A percentile compares a stretch with the other conserved stretches of the same genome.
phyloP scores from a whole-genome alignment of 257 asterid genomes.

The Solanum gandarillasii region DNA sequence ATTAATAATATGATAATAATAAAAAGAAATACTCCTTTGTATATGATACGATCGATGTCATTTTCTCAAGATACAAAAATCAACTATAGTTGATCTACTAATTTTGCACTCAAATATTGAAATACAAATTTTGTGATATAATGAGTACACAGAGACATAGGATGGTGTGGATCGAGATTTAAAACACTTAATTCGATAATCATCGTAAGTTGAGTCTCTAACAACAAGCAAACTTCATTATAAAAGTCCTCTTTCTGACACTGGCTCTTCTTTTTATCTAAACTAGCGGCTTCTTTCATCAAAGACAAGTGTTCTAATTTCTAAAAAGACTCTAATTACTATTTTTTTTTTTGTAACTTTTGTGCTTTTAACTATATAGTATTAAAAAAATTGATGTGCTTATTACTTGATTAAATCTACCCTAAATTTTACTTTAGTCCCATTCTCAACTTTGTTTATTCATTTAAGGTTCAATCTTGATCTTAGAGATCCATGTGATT shows the following conservation, averaged over 20 bases:
- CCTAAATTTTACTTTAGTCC: background rate
- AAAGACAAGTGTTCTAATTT: background rate
- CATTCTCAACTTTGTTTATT: background rate
- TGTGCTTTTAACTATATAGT: background rate
- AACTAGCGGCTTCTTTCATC: background rate
- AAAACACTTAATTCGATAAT: background rate
- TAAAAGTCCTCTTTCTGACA: background rate
- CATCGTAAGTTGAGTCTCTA: too few species aligned
- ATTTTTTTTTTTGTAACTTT: background rate
- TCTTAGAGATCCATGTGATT: background rate
- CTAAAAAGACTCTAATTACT: background rate
- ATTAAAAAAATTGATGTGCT: background rate
- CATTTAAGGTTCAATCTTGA: background rate
- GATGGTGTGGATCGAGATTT: background rate
- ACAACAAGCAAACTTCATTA: background rate
- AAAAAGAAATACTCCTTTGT: background rate
- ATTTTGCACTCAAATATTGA: background rate
- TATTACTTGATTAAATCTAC: background rate
- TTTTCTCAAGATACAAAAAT: background rate
- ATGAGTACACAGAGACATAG: background rate
- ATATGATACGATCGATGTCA: background rate
- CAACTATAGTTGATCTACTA: background rate
- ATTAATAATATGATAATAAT: background rate
- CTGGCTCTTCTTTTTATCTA: background rate
- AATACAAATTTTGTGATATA: background rate